Percentiles rank a stretch among this genome's conserved stretches.
These are phyloP conservation scores for Saccharomycopsis selenospora DNA, from an alignment of 805 yeast genomes.

Conservation along the genomic window DNA sequence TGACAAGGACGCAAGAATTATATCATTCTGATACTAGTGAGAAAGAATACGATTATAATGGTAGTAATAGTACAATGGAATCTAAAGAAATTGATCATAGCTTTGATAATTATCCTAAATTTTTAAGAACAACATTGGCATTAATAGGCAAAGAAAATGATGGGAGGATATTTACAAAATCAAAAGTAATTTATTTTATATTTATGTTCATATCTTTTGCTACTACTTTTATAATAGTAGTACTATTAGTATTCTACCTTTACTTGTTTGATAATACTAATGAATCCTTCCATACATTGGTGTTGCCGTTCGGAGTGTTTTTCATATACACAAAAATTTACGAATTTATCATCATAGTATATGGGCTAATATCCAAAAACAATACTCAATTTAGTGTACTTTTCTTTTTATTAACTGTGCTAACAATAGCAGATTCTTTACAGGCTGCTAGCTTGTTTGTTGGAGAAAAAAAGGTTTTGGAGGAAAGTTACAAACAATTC, in stretches of 20 bases:
- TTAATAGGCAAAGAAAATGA: not conserved
- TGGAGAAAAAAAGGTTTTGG: not conserved
- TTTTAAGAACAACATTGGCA: not conserved
- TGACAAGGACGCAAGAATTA: too few relatives aligned
- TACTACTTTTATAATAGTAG: not conserved
- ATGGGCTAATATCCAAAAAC: not conserved
- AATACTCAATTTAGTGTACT: not conserved
- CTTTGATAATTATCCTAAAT: not conserved
- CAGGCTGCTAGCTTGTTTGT: not conserved
- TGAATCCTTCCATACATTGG: not conserved
- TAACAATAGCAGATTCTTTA: not conserved
- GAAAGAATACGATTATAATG: too few relatives aligned
- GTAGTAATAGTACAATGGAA: not conserved
- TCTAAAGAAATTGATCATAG: not conserved
- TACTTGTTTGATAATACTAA: not conserved
- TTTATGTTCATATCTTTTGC: not conserved
- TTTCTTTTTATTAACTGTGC: not conserved
- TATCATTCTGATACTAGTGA: too few relatives aligned
- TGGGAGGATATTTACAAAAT: not conserved
- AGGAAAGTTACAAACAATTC: not conserved
- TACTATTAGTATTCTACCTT: not conserved
- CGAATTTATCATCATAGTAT: slow-evolving; percentile 1
- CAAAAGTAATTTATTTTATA: not conserved
- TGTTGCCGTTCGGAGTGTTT: not conserved
- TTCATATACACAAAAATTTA: not conserved